Percentiles rank a stretch among this genome's conserved stretches.
These are phyloP conservation scores for Pseudocercospora pini-densiflorae DNA, from an alignment of 2,329 filamentous ascomycete species.

Conservation along the genomic window DNA sequence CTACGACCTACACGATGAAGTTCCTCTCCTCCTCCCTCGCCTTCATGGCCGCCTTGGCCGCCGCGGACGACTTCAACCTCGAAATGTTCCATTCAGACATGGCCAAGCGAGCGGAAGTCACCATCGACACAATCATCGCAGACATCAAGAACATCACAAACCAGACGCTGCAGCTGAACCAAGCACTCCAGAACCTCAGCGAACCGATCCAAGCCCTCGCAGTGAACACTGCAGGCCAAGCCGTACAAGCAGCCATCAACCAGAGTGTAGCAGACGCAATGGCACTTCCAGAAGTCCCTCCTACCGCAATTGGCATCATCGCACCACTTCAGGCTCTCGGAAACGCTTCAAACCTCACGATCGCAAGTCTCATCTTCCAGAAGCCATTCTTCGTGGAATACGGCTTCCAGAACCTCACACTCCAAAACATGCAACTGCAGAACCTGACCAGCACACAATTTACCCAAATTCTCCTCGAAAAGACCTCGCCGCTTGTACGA, in stretches of 20 bases:
- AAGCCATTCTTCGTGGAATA: constrained; percentile 16
- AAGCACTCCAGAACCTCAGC: constrained; percentile 7
- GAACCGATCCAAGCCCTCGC: constrained; percentile 8
- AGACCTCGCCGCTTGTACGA: constrained; percentile 12
- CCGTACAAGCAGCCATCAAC: constrained; percentile 19
- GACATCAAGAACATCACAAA: constrained; percentile 22
- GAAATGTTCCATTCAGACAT: constrained; percentile 6
- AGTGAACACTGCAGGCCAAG: constrained; percentile 7
- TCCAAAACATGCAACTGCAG: constrained; percentile 13
- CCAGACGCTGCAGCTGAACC: neutral
- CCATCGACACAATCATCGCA: constrained; percentile 19
- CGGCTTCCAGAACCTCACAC: constrained; percentile 9
- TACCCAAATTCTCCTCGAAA: constrained; percentile 7
- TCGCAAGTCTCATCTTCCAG: constrained; percentile 14
- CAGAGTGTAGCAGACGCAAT: constrained; percentile 14
- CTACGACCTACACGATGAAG: constrained; percentile 2
- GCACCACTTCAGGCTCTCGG: constrained; percentile 15
- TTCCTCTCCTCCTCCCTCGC: constrained; percentile 6
- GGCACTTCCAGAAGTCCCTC: constrained; percentile 10
- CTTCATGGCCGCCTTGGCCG: constrained; percentile 4
- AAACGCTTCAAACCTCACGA: constrained; percentile 16
- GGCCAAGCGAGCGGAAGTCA: constrained; percentile 9
- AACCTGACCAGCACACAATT: constrained; percentile 18
- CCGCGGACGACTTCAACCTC: constrained; percentile 6
- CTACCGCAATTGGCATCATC: constrained; percentile 18